Base-by-base conservation (phyloP, 2,329 filamentous ascomycete genomes). In the Mycogone perniciosa region DNA sequence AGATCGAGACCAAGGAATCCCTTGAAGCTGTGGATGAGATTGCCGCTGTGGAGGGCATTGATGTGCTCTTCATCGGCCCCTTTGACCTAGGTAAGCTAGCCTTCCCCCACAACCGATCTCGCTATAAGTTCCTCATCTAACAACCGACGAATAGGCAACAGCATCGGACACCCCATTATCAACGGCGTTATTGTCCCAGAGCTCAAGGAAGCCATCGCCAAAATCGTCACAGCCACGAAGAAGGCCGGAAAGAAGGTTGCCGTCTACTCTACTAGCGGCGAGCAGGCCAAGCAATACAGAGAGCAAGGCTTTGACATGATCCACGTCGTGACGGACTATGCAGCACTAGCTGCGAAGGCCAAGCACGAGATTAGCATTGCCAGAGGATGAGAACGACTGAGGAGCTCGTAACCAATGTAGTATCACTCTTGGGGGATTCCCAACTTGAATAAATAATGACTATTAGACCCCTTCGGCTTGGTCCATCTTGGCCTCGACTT, bases 401-500 rank as follows among this genome's bases (percentile, higher is more conserved):
- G 13, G 8, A 20, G 33, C 33, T 35, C 2, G 5, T 8, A n/a
- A 43, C 26, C 29, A 30, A 31, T n/a, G 9, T 11, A 26, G 20
- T 38, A 41, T 31, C n/a, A 13, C 20, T 13, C 37, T 30, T 34
- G 33, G 30, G 46, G 52, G 30, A 8, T 11, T 4, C 33, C 11
- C 33, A 35, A 35, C 33, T 11, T 11, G 33, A 8, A 51, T 13
- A 4, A 6, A 27, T 13, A 30, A 13, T 20, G 31, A 4, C 51
- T 41, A 20, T 33, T 58, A 63, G 45, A 49, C 55, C 27, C 58
- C 54, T 56, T 78, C 75, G 9, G 76, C 77, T 35, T 76, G 68
- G 59, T 89, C 80, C 85, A 91, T 89, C 64, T 84, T 79, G 13
- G 73, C 75, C 54, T 80, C 72, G 2, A 92, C 79, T 52, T 90